Evolutionary conservation across 2,329 filamentous ascomycete species (phyloP), one percentile per base, ranked within the genome.

Genomic region (Trichoderma brevicompactum): DNA sequence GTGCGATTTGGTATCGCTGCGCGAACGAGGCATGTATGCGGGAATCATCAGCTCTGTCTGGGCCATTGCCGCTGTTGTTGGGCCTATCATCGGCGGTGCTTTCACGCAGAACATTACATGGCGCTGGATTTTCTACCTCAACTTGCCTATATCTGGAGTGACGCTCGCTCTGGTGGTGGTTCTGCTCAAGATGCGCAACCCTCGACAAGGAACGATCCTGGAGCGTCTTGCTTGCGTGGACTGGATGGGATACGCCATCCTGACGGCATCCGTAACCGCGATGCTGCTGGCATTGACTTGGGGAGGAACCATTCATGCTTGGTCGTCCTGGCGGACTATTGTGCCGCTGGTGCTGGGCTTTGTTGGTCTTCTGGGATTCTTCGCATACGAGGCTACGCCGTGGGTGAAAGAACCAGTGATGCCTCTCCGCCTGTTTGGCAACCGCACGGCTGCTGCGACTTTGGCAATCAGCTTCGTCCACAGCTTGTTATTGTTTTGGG

Each of bases 61-160:
- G 65, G 70, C 70, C 1, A 63, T 81, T 3, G 79, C 76, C 0
- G 73, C 73, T 4, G 71, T 71, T 1, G 34, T 77, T 5, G 79
- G 75, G 0, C 75, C 77, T 0, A 71, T 78, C 4, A 59, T 79
- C 9, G 76, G 74, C 0, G 74, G 74, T 13, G 44, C 68, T 17
- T 65, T 75, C 36, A 70, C 70, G 5, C 63, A 73, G 48, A 69
- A 69, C 3, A 68, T 71, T 0, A 72, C 74, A 1, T 83, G 80
- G 80, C 73, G 79, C 52, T 83, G 79, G 78, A 74, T 79, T 9
- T 85, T 85, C 63, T 82, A 78, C 56, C 70, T 82, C 44, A 80
- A 80, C 64, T 69, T 81, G 5, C 80, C 80, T 28, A 71, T 80
- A 50, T 73, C 77, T 56, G 77, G 75, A 32, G 40, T 73, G 7